phyloP scores from a whole-genome alignment of 164 flowering plant species.

The Vitis rupestris region DNA sequence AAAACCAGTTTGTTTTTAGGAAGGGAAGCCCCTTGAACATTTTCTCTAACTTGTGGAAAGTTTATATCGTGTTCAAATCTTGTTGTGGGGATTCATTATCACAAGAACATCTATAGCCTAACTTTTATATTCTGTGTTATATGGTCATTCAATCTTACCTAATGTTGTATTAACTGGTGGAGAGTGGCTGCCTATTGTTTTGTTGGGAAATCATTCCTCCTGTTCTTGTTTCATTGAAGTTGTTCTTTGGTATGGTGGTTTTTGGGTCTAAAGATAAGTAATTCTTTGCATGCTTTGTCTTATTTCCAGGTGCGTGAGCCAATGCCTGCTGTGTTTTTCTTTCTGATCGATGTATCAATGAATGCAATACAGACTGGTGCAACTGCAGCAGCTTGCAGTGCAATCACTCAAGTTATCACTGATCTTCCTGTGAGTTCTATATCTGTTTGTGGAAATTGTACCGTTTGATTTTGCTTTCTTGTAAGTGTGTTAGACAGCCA shows the following conservation, averaged over 20 bases:
- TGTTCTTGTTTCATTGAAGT: conserved; percentile 4
- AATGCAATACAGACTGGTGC: conserved; percentile 97
- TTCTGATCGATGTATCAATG: conserved; percentile 96
- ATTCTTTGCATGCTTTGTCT: neutral
- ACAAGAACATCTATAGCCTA: neutral
- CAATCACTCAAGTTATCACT: conserved; percentile 81
- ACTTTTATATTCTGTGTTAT: neutral
- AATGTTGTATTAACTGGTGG: too few relatives aligned
- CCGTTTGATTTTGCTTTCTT: neutral
- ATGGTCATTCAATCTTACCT: neutral
- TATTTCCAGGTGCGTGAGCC: conserved; percentile 90
- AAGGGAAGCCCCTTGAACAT: too few relatives aligned
- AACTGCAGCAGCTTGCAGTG: conserved; percentile 99
- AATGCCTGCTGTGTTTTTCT: conserved; percentile 97
- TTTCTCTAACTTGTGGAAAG: too few relatives aligned
- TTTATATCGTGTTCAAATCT: too few relatives aligned
- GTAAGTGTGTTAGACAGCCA: too few relatives aligned
- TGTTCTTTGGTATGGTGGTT: neutral
- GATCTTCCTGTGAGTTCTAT: conserved; percentile 89
- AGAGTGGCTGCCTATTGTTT: neutral
- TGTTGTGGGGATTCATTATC: too few relatives aligned
- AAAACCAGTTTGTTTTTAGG: too few relatives aligned
- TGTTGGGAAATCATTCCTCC: neutral
- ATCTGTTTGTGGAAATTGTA: neutral
- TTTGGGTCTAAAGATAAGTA: neutral